Evolutionary conservation across 257 asterid genomes (phyloP).

Genomic region (Leonotis leonurus): DNA sequence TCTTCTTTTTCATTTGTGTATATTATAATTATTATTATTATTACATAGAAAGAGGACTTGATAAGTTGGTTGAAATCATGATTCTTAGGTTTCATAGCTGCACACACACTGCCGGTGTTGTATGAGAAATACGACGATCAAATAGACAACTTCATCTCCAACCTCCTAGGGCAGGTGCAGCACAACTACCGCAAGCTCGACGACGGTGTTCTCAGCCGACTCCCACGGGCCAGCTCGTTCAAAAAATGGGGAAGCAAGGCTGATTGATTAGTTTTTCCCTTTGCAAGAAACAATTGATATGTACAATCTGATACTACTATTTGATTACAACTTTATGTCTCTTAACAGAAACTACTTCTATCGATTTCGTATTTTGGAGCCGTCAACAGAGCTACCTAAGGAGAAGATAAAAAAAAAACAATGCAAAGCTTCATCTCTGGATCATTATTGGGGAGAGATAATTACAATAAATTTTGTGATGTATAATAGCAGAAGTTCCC

Average conservation of each 20-base stretch:
- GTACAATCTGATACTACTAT: neutral
- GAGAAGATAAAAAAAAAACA: too few species aligned
- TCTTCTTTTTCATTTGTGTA: too few species aligned
- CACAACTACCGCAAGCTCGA: slow-evolving; percentile 64
- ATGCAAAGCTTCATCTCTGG: neutral
- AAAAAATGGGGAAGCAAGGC: slow-evolving; percentile 31
- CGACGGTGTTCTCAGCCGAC: slow-evolving; percentile 43
- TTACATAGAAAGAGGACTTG: too few species aligned
- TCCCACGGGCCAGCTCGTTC: slow-evolving; percentile 33
- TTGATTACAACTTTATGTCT: neutral
- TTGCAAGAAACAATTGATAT: neutral
- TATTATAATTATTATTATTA: too few species aligned
- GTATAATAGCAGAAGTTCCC: neutral
- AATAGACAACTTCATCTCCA: slow-evolving; percentile 52
- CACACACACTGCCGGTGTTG: slow-evolving; percentile 68
- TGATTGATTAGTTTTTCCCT: slow-evolving; percentile 11
- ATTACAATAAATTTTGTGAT: neutral
- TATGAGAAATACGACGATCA: slow-evolving; percentile 76
- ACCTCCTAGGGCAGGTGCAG: slow-evolving; percentile 40
- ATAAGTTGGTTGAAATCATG: neutral
- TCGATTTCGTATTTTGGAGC: too few species aligned
- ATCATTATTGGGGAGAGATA: neutral
- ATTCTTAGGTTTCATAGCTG: slow-evolving; percentile 61
- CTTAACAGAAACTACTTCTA: too few species aligned
- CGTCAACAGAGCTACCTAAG: too few species aligned